A percentile compares a stretch with the other conserved stretches of the same genome.
These are phyloP conservation scores for Syzygium syzygioides DNA, from an alignment of 441 rosid genomes.

Conservation along the genomic window DNA sequence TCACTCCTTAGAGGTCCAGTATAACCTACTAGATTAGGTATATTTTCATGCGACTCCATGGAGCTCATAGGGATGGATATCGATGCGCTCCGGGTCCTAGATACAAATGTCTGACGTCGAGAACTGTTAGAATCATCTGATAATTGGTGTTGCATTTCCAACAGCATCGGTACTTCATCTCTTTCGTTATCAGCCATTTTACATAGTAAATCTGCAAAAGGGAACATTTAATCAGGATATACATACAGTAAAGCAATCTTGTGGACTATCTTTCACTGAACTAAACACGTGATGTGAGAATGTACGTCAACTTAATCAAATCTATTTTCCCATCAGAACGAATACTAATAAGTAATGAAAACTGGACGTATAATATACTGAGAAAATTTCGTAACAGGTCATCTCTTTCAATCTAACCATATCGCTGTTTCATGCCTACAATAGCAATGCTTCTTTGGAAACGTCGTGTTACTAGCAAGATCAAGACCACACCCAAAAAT, in stretches of 20 bases:
- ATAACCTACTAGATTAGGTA: slow-evolving; percentile 37
- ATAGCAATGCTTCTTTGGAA: neutral
- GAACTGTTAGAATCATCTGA: slow-evolving; percentile 26
- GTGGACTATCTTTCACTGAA: neutral
- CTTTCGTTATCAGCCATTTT: slow-evolving; percentile 46
- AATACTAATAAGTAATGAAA: neutral
- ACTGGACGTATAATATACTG: neutral
- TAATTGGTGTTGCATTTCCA: slow-evolving; percentile 22
- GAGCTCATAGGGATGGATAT: slow-evolving; percentile 43
- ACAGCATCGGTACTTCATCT: slow-evolving; percentile 69
- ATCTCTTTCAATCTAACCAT: neutral
- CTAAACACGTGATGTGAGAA: neutral
- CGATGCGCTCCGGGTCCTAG: slow-evolving; percentile 54
- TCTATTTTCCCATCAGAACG: neutral
- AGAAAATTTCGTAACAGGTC: neutral
- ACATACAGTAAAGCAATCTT: neutral
- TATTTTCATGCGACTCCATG: slow-evolving; percentile 32
- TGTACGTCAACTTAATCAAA: neutral
- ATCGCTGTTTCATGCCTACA: neutral
- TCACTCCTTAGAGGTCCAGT: slow-evolving; percentile 76
- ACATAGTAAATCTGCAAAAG: slow-evolving; percentile 16
- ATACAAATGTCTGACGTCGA: slow-evolving; percentile 20
- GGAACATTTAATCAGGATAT: neutral
- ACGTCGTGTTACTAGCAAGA: neutral
- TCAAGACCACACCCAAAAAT: neutral